Percentiles rank a stretch among this genome's conserved stretches.
Conservation (phyloP, 805 yeast species). For the Saturnispora sanitii region DNA sequence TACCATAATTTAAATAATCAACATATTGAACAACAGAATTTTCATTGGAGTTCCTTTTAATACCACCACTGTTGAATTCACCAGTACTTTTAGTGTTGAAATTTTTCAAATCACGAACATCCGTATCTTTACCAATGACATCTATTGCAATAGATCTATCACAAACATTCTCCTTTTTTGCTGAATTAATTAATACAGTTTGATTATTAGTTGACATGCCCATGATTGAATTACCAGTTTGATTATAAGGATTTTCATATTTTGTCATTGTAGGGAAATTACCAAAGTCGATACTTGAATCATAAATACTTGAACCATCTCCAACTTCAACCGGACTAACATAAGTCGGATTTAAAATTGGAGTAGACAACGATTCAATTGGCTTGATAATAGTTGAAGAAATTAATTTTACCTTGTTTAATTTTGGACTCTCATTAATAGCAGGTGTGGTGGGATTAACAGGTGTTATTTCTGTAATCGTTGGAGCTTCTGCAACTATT, state of each 20-base stretch:
- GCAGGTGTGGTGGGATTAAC: not conserved
- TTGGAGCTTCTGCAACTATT: not conserved
- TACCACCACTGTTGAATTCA: too few species aligned
- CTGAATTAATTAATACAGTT: too few species aligned
- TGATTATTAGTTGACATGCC: too few species aligned
- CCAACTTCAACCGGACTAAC: not conserved
- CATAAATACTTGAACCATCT: slow-evolving; percentile 10
- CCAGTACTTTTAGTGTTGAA: too few species aligned
- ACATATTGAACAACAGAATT: not conserved
- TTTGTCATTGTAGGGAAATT: slow-evolving; percentile 1
- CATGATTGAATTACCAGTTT: not conserved
- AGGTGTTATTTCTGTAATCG: not conserved
- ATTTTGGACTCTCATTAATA: not conserved
- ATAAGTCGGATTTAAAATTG: not conserved
- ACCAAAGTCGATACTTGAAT: slow-evolving; percentile 7
- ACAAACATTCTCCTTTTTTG: too few species aligned
- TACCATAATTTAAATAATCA: not conserved
- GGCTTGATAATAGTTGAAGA: slow-evolving; percentile 3
- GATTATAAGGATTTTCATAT: slow-evolving; percentile 5
- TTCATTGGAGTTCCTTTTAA: not conserved
- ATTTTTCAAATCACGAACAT: too few species aligned
- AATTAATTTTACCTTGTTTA: slow-evolving; percentile 1
- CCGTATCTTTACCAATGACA: too few species aligned
- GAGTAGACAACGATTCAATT: not conserved
- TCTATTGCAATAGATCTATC: too few species aligned